Evolutionary conservation across 2,329 filamentous ascomycete species (phyloP).

Genomic region (Apiospora malaysiana): DNA sequence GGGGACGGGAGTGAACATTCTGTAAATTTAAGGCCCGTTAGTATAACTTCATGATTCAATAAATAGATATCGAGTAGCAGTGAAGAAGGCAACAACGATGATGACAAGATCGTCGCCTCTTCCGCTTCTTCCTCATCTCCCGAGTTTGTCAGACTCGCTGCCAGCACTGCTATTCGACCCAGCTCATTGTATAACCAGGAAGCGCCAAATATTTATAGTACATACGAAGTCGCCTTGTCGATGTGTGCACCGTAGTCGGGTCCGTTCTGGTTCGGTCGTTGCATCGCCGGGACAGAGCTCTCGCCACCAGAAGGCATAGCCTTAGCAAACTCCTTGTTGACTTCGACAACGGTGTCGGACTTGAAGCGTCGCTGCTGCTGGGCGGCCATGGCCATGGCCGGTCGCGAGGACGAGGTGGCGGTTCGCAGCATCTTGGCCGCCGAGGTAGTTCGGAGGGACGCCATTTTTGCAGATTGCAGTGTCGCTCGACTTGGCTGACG

Average conservation of each 20-base stretch:
- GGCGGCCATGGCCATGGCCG: slow-evolving; percentile 47
- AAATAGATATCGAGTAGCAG: not conserved
- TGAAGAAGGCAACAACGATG: too few relatives aligned
- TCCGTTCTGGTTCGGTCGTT: slow-evolving; percentile 61
- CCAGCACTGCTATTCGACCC: not conserved
- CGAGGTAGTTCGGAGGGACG: slow-evolving; percentile 65
- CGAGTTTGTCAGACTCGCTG: not conserved
- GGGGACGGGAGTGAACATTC: slow-evolving; percentile 89
- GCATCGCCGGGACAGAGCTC: slow-evolving; percentile 31
- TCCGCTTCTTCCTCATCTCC: not conserved
- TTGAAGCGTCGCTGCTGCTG: slow-evolving; percentile 56
- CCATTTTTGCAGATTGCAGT: slow-evolving; percentile 57
- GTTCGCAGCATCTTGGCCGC: slow-evolving; percentile 57
- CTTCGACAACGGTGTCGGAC: slow-evolving; percentile 30
- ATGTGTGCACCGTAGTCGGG: slow-evolving; percentile 82
- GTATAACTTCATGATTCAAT: slow-evolving; percentile 12
- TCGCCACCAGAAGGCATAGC: slow-evolving; percentile 41
- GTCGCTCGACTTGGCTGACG: slow-evolving; percentile 15
- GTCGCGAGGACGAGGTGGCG: slow-evolving; percentile 42
- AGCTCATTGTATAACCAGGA: not conserved
- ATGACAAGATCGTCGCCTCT: not conserved
- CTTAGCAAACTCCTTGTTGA: slow-evolving; percentile 47
- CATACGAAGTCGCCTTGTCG: slow-evolving; percentile 92
- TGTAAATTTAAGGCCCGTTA: slow-evolving; percentile 44
- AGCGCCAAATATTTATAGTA: slow-evolving; percentile 18